Evolutionary conservation across 2,329 filamentous ascomycete species (phyloP).

Genomic region (Sclerotinia minor): DNA sequence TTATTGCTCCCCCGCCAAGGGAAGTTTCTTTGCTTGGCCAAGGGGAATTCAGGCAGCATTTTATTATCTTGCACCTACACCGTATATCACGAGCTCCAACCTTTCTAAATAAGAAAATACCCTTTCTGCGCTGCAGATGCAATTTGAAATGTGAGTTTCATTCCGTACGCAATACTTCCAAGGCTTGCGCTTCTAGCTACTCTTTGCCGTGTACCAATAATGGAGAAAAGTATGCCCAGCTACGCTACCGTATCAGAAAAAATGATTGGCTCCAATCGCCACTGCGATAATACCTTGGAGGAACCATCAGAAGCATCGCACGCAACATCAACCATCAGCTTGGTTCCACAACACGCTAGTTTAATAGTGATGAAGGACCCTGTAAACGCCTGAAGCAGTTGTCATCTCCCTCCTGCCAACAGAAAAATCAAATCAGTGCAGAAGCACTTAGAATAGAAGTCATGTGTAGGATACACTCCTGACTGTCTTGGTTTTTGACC

Average conservation of each 20-base stretch:
- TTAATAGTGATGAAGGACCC: conserved; percentile 71
- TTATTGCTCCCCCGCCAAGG: background rate
- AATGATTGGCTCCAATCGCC: conserved; percentile 66
- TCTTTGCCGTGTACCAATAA: conserved; percentile 78
- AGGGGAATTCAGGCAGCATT: background rate
- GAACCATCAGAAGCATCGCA: conserved; percentile 30
- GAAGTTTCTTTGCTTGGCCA: background rate
- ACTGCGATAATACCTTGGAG: conserved; percentile 50
- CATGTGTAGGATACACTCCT: background rate
- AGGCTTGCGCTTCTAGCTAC: conserved; percentile 48
- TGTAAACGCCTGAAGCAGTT: background rate
- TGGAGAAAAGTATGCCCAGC: conserved; percentile 45
- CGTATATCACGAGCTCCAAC: background rate
- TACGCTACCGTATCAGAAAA: background rate
- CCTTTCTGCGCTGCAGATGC: background rate
- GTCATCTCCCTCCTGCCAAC: background rate
- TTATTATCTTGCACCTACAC: background rate
- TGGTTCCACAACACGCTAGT: conserved; percentile 74
- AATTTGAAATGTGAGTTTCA: background rate
- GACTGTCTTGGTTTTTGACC: conserved; percentile 12
- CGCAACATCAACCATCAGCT: conserved; percentile 67
- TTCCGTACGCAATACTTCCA: too few relatives aligned
- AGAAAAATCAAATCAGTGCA: background rate
- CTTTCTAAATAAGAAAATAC: background rate
- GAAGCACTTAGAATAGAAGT: conserved; percentile 7